Evolutionary conservation across 305 asterid species (phyloP), one percentile per base, ranked within the genome.

Genomic region (Solanum aculeatissimum): DNA sequence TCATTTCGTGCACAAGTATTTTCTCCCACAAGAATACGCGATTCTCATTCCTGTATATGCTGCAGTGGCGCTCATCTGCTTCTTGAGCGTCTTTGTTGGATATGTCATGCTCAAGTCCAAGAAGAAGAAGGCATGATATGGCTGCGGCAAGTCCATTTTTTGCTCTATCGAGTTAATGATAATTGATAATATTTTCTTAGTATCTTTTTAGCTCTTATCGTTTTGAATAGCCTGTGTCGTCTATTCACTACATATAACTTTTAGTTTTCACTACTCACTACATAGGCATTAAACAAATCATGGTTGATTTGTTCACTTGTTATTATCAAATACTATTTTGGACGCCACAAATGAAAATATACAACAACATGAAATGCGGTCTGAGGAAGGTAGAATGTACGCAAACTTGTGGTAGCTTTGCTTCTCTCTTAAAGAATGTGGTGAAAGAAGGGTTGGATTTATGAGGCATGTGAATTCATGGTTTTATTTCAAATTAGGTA

Each of bases 1-100:
- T 80, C 97, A 96, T 89, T 96, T 96, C 66, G 94, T 93, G 88
- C 98, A 96, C 93, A 89, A 90, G 75, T 96, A 96, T 95, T 96
- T 96, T 86, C 92, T 93, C 84, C 97, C 98, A 47, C 98, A 93
- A 87, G 97, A 95, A 84, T 96, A 90, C 29, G 97, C 99, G 47
- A 90, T 93, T 85, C 91, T 96, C 84, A 90, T 96, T 81, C 98
- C 98, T 6, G 95, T 93, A 62, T 92, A 66, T 65, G 94, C 93
- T 32, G 97, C 94, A 13, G 90, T 93, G 27, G 85, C 89, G 3
- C 96, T 96, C 66, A 84, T 93, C 60, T 91, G 93, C 90, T 94
- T 93, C 86, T 87, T 96, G 83, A 89, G 92, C 15, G 87, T 91
- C 85, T 96, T 95, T 80, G 86, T 95, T 74, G 99, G 98, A 84